Evolutionary conservation across 2,329 filamentous ascomycete genomes (phyloP).

Genomic region (Didymella arachidicola): DNA sequence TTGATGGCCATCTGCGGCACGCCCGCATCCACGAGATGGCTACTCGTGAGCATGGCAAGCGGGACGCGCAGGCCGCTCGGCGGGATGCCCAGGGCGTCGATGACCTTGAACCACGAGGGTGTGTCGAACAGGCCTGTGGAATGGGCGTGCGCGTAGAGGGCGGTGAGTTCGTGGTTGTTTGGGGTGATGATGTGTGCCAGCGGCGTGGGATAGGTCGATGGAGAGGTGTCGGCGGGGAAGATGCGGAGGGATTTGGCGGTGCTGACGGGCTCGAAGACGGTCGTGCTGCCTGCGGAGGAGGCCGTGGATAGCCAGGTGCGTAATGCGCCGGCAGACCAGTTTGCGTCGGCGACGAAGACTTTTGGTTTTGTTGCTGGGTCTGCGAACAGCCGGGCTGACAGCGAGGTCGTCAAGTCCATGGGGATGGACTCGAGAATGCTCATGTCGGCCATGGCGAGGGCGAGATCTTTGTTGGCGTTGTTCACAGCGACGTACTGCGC

Average conservation of each 20-base stretch:
- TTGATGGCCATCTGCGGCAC: slow-evolving; percentile 85
- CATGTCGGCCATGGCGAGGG: slow-evolving; percentile 98
- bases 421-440: slow-evolving; percentile 70
- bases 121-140: slow-evolving; percentile 72
- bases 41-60: slow-evolving; percentile 72
- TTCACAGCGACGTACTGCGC: slow-evolving; percentile 94
- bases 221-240: slow-evolving; percentile 64
- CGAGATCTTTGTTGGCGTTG: slow-evolving; percentile 79
- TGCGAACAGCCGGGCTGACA: slow-evolving; percentile 26
- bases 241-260: slow-evolving; percentile 76
- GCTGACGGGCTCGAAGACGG: slow-evolving; percentile 91
- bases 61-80: slow-evolving; percentile 73
- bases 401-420: slow-evolving; percentile 22
- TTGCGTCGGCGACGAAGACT: slow-evolving; percentile 86
- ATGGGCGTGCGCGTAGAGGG: slow-evolving; percentile 78
- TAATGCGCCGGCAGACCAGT: slow-evolving; percentile 76
- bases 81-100: slow-evolving; percentile 80
- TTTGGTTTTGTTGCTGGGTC: slow-evolving; percentile 57
- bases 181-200: slow-evolving; percentile 80
- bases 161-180: slow-evolving; percentile 80
- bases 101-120: slow-evolving; percentile 77
- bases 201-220: slow-evolving; percentile 70
- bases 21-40: slow-evolving; percentile 75
- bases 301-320: slow-evolving; percentile 71
- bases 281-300: slow-evolving; percentile 49